Percentiles rank a stretch among this genome's conserved stretches.
Conservation (phyloP, 805 yeast genomes). For the Saturnispora gosingensis region DNA sequence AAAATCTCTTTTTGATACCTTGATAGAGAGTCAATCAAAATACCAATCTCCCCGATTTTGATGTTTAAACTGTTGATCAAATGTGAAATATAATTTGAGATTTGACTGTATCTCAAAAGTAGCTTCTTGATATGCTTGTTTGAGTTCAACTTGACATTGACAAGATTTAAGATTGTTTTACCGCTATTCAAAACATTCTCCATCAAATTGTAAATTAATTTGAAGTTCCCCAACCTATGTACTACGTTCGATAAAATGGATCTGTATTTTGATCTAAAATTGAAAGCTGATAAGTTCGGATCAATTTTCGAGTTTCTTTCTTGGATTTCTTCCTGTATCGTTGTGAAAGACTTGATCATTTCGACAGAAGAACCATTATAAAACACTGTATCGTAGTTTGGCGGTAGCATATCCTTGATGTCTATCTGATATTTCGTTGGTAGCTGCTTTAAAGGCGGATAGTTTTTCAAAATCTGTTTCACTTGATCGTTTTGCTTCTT, state of each 20-base stretch:
- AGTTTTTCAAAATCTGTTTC: conserved; percentile 5
- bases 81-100: not conserved
- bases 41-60: conserved; percentile 7
- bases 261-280: conserved; percentile 7
- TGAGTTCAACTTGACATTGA: not conserved
- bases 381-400: not conserved
- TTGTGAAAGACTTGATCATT: conserved; percentile 4
- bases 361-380: not conserved
- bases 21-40: conserved; percentile 1
- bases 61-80: not conserved
- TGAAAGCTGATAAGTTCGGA: not conserved
- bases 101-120: conserved; percentile 5
- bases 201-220: conserved; percentile 4
- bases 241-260: conserved; percentile 6
- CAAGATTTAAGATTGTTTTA: not conserved
- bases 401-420: conserved; percentile 1
- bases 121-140: not conserved
- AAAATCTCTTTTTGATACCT: conserved; percentile 3
- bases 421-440: conserved; percentile 13
- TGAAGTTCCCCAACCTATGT: conserved; percentile 8
- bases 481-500: not conserved
- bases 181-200: not conserved
- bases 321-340: conserved; percentile 3
- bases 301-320: conserved; percentile 4
- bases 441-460: conserved; percentile 8